Percentiles rank a stretch among this genome's conserved stretches.
Evolutionary conservation across 176 grass and related monocot species (phyloP).

Genomic region (Oryza longistaminata): DNA sequence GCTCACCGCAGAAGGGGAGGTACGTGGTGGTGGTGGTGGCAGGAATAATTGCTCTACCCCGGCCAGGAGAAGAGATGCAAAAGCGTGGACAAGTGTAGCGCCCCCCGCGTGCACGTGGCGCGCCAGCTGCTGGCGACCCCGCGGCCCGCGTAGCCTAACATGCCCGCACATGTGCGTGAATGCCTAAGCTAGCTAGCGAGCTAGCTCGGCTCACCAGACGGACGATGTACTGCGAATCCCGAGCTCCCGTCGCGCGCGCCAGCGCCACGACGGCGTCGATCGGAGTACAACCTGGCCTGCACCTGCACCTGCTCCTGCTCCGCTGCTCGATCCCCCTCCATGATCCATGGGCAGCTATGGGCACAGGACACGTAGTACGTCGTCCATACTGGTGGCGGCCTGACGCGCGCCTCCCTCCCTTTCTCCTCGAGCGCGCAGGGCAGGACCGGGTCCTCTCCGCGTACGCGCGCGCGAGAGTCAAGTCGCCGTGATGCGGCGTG

Average conservation of each 20-base stretch:
- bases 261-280: background rate
- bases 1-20: too few species aligned
- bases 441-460: background rate
- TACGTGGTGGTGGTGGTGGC: background rate
- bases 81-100: conserved; percentile 10
- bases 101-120: conserved; percentile 24
- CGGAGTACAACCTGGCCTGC: background rate
- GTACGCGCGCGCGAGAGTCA: background rate
- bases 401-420: background rate
- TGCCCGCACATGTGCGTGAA: conserved; percentile 27
- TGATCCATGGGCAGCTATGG: too few species aligned
- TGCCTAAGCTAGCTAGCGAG: background rate
- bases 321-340: background rate
- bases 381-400: background rate
- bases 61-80: background rate
- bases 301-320: background rate
- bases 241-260: background rate
- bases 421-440: background rate
- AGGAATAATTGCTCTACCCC: background rate
- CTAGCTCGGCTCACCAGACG: background rate
- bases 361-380: background rate
- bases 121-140: background rate
- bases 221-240: background rate
- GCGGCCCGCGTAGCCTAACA: conserved; percentile 19
- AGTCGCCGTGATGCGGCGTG: background rate